These are phyloP conservation scores for Aspergillus chevalieri DNA, from an alignment of 2,329 filamentous ascomycete genomes.

Conservation along the genomic window DNA sequence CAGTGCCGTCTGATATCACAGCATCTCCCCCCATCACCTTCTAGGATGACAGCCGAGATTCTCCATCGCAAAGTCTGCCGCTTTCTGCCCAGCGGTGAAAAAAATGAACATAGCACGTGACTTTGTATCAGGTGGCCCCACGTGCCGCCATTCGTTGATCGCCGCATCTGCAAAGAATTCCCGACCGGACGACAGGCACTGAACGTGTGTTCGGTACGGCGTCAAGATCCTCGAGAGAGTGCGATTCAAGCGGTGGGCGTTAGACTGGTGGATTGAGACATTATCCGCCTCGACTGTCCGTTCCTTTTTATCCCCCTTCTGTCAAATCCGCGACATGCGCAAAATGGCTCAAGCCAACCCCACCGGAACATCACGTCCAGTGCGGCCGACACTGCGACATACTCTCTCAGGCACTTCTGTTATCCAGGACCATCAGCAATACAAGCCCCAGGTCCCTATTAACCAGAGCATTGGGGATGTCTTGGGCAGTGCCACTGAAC, in stretches of 20 bases:
- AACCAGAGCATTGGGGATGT: slow-evolving; percentile 33
- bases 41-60: neutral
- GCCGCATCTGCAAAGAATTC: slow-evolving; percentile 1
- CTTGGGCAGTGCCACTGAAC: slow-evolving; percentile 24
- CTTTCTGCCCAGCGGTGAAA: slow-evolving; percentile 1
- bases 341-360: slow-evolving; percentile 27
- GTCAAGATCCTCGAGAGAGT: neutral
- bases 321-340: neutral
- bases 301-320: neutral
- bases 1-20: neutral
- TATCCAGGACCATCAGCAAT: slow-evolving; percentile 46
- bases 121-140: neutral
- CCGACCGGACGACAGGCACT: neutral
- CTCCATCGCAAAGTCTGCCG: neutral
- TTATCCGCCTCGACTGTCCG: neutral
- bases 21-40: neutral
- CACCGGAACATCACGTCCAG: slow-evolving; percentile 22
- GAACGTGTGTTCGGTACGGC: neutral
- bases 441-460: slow-evolving; percentile 33
- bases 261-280: neutral
- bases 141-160: neutral
- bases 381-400: slow-evolving; percentile 39
- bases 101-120: neutral
- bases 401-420: slow-evolving; percentile 39
- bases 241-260: neutral